Conservation (phyloP, 805 yeast genomes). For the Pichia californica region DNA sequence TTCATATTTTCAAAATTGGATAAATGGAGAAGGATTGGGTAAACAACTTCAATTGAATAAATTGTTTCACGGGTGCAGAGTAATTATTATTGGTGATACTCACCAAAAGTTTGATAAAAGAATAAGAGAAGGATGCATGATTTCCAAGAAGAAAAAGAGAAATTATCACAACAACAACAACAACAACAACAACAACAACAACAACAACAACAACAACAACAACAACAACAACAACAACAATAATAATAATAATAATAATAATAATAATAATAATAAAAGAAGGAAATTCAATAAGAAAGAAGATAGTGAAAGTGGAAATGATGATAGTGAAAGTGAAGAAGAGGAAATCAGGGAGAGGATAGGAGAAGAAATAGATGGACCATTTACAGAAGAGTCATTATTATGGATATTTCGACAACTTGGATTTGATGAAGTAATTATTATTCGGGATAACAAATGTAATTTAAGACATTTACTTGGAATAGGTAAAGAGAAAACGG, state of each 20-base stretch:
- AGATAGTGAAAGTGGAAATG: background rate
- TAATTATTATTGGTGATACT: conserved; percentile 33
- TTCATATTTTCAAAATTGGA: conserved; percentile 35
- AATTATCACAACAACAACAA: background rate
- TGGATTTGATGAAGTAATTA: conserved; percentile 1
- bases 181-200: background rate
- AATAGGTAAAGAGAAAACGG: background rate
- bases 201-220: no score
- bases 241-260: no score
- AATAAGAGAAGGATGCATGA: background rate
- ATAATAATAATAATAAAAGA: no score
- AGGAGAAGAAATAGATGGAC: conserved; percentile 1
- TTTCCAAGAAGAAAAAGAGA: background rate
- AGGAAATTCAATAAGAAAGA: no score
- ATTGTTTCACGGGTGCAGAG: conserved; percentile 28
- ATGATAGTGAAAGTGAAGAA: conserved; percentile 7
- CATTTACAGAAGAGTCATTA: background rate
- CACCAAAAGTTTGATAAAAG: background rate
- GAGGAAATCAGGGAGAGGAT: background rate
- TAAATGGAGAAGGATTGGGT: conserved; percentile 25
- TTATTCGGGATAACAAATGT: background rate
- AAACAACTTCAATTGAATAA: conserved; percentile 39
- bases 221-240: no score
- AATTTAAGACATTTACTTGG: no score
- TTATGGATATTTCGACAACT: conserved; percentile 9